Evolutionary conservation across 208 protist genomes (phyloP).

Genomic region (Lotmaria passim): DNA sequence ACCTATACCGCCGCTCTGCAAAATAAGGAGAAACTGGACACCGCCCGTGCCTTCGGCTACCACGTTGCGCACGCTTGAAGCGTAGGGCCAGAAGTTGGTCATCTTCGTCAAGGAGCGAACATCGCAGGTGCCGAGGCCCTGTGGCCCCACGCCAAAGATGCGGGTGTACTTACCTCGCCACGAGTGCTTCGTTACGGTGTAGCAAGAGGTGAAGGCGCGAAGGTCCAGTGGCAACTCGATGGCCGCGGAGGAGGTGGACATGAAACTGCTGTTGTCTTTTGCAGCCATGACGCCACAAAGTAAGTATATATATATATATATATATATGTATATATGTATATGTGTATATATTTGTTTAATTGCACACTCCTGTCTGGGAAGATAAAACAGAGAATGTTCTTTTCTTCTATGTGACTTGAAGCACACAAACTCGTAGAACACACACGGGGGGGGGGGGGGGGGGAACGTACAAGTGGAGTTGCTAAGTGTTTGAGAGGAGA

Average conservation of each 20-base stretch:
- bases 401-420: too few species aligned
- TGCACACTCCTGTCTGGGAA: too few species aligned
- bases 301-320: constrained; percentile 7
- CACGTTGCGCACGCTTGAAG: constrained; percentile 37
- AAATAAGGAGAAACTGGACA: constrained; percentile 63
- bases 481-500: not conserved
- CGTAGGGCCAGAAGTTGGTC: constrained; percentile 87
- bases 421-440: too few species aligned
- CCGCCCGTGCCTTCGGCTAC: constrained; percentile 33
- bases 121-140: constrained; percentile 75
- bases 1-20: constrained; percentile 29
- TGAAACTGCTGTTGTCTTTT: constrained; percentile 9
- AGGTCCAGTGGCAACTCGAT: constrained; percentile 16
- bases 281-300: constrained; percentile 1
- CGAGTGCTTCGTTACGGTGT: constrained; percentile 84
- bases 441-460: too few species aligned
- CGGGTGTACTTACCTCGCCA: constrained; percentile 90
- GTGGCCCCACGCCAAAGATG: constrained; percentile 74
- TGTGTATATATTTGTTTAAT: too few species aligned
- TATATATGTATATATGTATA: too few species aligned
- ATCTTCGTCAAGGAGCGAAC: constrained; percentile 68
- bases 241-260: constrained; percentile 16
- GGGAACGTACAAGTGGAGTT: too few species aligned
- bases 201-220: constrained; percentile 67
- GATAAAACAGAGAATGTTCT: too few species aligned